Base-by-base conservation (phyloP, 352 stramenopile species). In the Pythium rishiriense region DNA sequence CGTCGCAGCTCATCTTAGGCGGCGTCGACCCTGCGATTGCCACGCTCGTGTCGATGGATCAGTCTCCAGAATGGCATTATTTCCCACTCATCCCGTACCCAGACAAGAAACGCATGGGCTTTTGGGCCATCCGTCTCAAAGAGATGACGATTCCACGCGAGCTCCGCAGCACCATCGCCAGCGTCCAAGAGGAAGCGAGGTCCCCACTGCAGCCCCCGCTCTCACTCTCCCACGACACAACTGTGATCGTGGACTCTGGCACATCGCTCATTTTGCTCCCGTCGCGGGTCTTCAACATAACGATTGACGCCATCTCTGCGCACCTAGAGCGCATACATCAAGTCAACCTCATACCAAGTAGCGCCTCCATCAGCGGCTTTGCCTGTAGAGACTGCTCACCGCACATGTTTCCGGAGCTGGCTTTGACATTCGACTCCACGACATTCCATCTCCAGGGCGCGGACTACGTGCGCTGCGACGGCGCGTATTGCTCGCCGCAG, bases 401-500 rank as follows among this genome's bases (percentile, higher is more conserved):
- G 7, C 65, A 73, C 19, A 81, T 79, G 70, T 91, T 91, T 43
- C 82, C 82, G 2, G 19, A 73, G 3, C 61, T 91, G 2, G 59
- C 64, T 45, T 89, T 91, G 46, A 70, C 56, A 22, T 85, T 91
- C 29, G 55, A 61, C 12, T 21, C 56, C 9, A 71, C 75, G 45
- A 67, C 49, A 14, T 61, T 90, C 22, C 59, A 78, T 31, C 69
- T 91, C 19, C 76, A 87, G 51, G 79, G 79, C 14, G 64, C 54
- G 19, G 82, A 91, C 70, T 91, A 88, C 61, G 82, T 80, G 46
- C 76, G 79, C 10, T 91, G 82, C 67, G 82, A 89, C 29, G 74
- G 77, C 51, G 49, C 68, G 9, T 64, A 68, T 21, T 91, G 82
- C 42, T 70, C 74, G 3, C 79, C 79, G 37, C 82, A 88, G 55